Evolutionary conservation across 345 rosid species (phyloP).

Genomic region (Syzygium aqueum): DNA sequence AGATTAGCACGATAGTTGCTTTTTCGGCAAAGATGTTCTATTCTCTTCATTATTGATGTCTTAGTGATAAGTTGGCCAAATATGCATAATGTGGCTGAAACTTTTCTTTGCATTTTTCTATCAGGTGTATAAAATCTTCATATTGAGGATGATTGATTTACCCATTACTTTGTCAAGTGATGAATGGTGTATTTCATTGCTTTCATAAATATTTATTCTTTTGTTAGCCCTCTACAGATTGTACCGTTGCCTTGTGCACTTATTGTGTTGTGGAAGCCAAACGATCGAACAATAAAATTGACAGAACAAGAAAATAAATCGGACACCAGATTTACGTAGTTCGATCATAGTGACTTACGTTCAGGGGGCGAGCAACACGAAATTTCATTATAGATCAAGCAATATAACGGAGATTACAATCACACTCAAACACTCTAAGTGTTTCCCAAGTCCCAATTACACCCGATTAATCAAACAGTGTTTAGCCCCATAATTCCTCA

Average conservation of each 20-base stretch:
- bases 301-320: too few relatives aligned
- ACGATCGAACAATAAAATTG: too few relatives aligned
- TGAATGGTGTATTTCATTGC: neutral
- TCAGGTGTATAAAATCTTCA: neutral
- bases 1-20: neutral
- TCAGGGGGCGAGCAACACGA: too few relatives aligned
- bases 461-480: too few relatives aligned
- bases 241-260: neutral
- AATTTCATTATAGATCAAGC: too few relatives aligned
- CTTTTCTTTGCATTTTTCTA: neutral
- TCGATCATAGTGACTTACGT: too few relatives aligned
- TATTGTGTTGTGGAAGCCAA: too few relatives aligned
- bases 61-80: neutral
- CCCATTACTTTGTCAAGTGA: neutral
- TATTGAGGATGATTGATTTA: neutral
- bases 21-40: neutral
- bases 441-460: too few relatives aligned
- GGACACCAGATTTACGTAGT: too few relatives aligned
- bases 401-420: too few relatives aligned
- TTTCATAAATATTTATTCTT: neutral
- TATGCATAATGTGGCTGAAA: neutral
- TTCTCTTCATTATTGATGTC: neutral
- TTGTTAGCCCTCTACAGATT: neutral
- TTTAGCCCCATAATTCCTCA: too few relatives aligned
- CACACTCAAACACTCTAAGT: too few relatives aligned